phyloP scores from a whole-genome alignment of 2,329 filamentous ascomycete genomes.

The Akanthomyces muscarius region DNA sequence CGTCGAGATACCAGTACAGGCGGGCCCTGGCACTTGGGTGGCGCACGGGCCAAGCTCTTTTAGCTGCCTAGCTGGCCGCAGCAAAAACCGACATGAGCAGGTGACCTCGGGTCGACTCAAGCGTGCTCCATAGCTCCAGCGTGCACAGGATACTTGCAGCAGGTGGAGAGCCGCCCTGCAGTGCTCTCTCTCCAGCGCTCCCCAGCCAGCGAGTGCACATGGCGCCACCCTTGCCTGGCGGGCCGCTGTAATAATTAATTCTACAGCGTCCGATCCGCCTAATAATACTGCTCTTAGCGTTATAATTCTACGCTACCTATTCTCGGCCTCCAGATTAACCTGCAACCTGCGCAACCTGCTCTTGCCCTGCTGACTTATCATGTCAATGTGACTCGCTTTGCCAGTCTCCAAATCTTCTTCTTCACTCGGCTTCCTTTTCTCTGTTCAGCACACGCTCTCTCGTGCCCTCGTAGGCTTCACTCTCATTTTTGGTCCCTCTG shows the following conservation, averaged over 20 bases:
- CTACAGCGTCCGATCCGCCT: neutral
- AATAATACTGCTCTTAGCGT: neutral
- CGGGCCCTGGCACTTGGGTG: neutral
- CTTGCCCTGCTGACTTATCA: constrained; percentile 18
- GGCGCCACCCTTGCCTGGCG: neutral
- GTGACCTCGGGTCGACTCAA: constrained; percentile 13
- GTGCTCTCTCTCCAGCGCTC: neutral
- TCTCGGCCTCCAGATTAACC: neutral
- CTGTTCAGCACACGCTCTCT: constrained; percentile 1
- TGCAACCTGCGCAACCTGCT: neutral
- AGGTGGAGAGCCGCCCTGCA: neutral
- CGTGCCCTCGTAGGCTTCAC: constrained; percentile 11
- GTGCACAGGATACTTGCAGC: neutral
- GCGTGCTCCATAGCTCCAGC: neutral
- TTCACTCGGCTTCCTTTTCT: neutral
- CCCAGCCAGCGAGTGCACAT: neutral
- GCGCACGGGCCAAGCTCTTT: constrained; percentile 1
- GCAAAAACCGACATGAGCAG: constrained; percentile 13
- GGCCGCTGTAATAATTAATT: neutral
- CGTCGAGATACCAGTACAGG: neutral
- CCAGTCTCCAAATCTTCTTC: constrained; percentile 7
- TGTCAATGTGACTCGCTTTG: constrained; percentile 14
- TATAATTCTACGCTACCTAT: neutral
- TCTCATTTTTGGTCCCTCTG: constrained; percentile 6
- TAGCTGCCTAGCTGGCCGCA: neutral